These are phyloP conservation scores for Serendipita sp. DNA, from an alignment of 768 basidiomycete species.

Conservation along the genomic window DNA sequence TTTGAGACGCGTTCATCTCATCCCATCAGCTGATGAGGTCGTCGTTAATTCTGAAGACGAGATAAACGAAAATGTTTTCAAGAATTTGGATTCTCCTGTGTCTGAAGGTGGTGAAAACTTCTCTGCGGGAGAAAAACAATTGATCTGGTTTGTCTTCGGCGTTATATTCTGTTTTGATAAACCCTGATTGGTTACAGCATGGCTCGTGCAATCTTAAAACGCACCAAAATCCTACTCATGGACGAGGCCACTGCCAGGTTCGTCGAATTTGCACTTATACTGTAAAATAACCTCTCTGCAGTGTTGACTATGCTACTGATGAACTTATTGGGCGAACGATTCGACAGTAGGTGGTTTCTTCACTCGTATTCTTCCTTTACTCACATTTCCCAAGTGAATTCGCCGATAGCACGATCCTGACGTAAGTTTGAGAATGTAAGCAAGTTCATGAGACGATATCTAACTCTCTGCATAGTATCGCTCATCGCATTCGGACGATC, in stretches of 20 bases:
- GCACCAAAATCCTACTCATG: slow-evolving; percentile 67
- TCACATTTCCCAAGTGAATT: slow-evolving; percentile 39
- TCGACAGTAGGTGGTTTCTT: slow-evolving; percentile 38
- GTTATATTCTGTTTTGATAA: background rate
- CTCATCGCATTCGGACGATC: slow-evolving; percentile 60
- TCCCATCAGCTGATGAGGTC: slow-evolving; percentile 37
- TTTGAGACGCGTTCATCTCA: slow-evolving; percentile 67
- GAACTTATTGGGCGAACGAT: slow-evolving; percentile 74
- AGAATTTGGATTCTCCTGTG: slow-evolving; percentile 53
- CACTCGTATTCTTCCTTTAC: background rate
- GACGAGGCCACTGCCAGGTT: slow-evolving; percentile 68
- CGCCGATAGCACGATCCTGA: slow-evolving; percentile 63
- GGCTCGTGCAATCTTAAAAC: slow-evolving; percentile 71
- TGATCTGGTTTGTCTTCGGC: slow-evolving; percentile 31
- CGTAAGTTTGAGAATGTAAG: slow-evolving; percentile 24
- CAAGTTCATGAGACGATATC: slow-evolving; percentile 10
- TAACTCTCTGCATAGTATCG: slow-evolving; percentile 26
- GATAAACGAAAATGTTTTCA: slow-evolving; percentile 61
- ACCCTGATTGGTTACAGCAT: slow-evolving; percentile 27
- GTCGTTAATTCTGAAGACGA: slow-evolving; percentile 27
- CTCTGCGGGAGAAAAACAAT: slow-evolving; percentile 71
- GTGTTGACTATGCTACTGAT: slow-evolving; percentile 77
- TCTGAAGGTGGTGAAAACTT: slow-evolving; percentile 85
- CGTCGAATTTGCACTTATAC: background rate
- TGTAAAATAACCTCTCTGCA: slow-evolving; percentile 11